Evolutionary conservation across 306 rosid species (phyloP), one percentile per base, ranked within the genome.

Genomic region (Pueraria montana): DNA sequence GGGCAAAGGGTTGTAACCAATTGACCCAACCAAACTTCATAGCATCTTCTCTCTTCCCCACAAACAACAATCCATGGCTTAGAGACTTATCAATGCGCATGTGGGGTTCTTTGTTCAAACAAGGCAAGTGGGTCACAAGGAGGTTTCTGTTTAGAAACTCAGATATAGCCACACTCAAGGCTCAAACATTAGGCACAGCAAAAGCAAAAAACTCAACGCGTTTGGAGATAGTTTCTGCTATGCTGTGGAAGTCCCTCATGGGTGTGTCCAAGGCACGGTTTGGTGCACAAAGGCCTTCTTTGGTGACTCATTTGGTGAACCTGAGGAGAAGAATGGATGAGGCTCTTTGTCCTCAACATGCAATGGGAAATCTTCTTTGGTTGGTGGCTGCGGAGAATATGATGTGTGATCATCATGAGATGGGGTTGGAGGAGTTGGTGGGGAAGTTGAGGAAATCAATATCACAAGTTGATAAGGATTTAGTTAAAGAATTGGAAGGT

Each of bases 221-320:
- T 21, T 34, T 83, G 12, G 90, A 88, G 80, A 87, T 80, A 6
- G 84, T 89, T 40, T 77, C 90, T 1, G 85, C 80, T 0, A 59
- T 92, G 26, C 36, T 92, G 16, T 92, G 93, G 94, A 88, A 86
- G 80, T 88, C 80, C 21, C 77, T 86, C 2, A 81, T 84, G 75
- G 76, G 16, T 20, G 87, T 83, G 0, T 72, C 87, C 16, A 83
- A 59, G 30, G 72, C 71, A 52, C 71, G 45, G 18, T 65, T 74
- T 26, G 81, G 83, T 21, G 11, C 11, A 2, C n/a, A 23, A 20
- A 69, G 71, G 17, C 72, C 78, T 32, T 86, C 90, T 4, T 38
- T 84, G 58, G 46, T 83, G 63, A 72, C 78, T 21, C 93, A 85
- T 18, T 27, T 56, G 6, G 84, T 88, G 71, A 88, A 90, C 68